Evolutionary conservation across 495 filamentous ascomycete species (phyloP).

Genomic region (Gamarada debralockiae): DNA sequence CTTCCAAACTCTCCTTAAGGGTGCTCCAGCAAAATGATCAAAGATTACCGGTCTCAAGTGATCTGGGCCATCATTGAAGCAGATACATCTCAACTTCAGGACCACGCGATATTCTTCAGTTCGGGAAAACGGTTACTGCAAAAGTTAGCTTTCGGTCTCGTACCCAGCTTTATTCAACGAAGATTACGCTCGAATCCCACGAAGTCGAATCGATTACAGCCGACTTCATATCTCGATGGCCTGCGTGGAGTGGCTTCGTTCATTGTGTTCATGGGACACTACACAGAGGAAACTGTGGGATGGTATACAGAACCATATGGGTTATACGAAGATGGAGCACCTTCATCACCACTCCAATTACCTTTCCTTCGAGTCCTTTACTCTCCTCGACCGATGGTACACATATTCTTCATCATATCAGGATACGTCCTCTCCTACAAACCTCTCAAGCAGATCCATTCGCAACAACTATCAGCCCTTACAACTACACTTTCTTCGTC

Average conservation of each 20-base stretch:
- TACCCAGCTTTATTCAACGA: constrained; percentile 20
- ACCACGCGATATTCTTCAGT: not conserved
- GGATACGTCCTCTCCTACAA: constrained; percentile 66
- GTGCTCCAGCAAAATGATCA: constrained; percentile 2
- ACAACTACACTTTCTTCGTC: constrained; percentile 47
- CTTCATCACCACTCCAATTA: constrained; percentile 52
- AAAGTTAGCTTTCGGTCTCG: constrained; percentile 12
- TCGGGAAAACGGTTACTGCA: constrained; percentile 15
- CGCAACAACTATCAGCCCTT: constrained; percentile 35
- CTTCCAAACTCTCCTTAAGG: not conserved
- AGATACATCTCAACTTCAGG: too few relatives aligned
- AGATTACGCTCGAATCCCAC: constrained; percentile 11
- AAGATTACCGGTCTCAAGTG: constrained; percentile 5
- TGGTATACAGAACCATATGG: constrained; percentile 35
- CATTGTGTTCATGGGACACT: constrained; percentile 48
- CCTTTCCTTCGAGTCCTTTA: constrained; percentile 60
- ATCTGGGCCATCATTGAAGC: constrained; percentile 5
- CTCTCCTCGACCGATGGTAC: constrained; percentile 66
- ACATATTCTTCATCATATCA: constrained; percentile 71
- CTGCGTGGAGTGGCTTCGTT: constrained; percentile 52
- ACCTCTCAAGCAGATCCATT: constrained; percentile 55
- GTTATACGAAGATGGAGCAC: constrained; percentile 41
- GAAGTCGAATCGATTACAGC: constrained; percentile 26
- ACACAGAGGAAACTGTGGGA: constrained; percentile 38
- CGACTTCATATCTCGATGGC: constrained; percentile 52